Evolutionary conservation across 1,139 yeast species (phyloP).

Genomic region (Yamadazyma jaroonii): DNA sequence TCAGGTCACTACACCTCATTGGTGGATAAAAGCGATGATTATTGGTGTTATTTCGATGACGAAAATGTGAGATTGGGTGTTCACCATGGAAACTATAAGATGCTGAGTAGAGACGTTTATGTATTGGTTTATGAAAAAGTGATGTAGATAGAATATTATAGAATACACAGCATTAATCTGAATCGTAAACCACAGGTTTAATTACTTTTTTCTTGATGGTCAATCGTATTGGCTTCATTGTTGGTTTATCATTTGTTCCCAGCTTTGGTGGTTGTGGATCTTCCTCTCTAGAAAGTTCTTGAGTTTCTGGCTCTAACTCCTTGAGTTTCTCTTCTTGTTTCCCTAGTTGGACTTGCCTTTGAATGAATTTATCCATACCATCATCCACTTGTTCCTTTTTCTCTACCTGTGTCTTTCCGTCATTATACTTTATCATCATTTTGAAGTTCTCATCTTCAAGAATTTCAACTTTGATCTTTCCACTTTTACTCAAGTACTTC

Average conservation of each 20-base stretch:
- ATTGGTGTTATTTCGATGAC: conserved; percentile 76
- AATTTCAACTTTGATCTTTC: conserved; percentile 52
- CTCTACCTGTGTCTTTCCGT: conserved; percentile 43
- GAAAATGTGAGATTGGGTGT: conserved; percentile 51
- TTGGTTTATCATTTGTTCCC: conserved; percentile 1
- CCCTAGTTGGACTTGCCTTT: conserved; percentile 54
- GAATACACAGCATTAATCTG: conserved; percentile 8
- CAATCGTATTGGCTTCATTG: conserved; percentile 8
- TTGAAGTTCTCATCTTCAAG: conserved; percentile 38
- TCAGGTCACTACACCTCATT: conserved; percentile 75
- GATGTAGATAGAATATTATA: not conserved
- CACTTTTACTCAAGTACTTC: conserved; percentile 57
- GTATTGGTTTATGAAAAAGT: conserved; percentile 66
- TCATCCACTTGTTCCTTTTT: conserved; percentile 30
- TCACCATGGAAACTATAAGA: conserved; percentile 37
- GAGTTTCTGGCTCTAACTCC: not conserved
- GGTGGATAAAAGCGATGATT: conserved; percentile 50
- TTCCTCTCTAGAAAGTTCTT: too few relatives aligned
- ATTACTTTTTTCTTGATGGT: conserved; percentile 6
- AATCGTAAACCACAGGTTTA: conserved; percentile 9
- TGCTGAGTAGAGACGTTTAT: conserved; percentile 62
- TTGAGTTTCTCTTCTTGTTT: conserved; percentile 6
- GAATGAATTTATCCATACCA: conserved; percentile 30
- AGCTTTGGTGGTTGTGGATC: too few relatives aligned
- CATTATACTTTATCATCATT: conserved; percentile 32